These are phyloP conservation scores for Chlamydomonas eustigma DNA, from an alignment of 139 green algal genomes.

Conservation along the genomic window DNA sequence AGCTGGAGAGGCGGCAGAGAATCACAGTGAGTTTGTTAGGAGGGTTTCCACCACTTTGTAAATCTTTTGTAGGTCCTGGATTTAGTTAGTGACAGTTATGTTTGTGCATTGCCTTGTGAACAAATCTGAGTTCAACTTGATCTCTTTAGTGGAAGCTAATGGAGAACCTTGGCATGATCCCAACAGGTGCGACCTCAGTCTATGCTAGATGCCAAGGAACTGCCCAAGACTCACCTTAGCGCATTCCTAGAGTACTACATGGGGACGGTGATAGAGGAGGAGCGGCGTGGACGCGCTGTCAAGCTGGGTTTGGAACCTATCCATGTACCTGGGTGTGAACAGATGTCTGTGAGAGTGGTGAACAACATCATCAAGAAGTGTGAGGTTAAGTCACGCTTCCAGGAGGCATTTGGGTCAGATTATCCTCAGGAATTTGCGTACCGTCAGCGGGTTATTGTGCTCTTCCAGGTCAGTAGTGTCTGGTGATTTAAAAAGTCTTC, in stretches of 20 bases:
- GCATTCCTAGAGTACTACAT: constrained; percentile 65
- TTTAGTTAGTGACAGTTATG: too few relatives aligned
- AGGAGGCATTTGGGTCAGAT: constrained; percentile 18
- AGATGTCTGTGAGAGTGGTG: constrained; percentile 89
- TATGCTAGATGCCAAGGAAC: constrained; percentile 85
- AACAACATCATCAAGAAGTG: constrained; percentile 89
- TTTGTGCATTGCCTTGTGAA: too few relatives aligned
- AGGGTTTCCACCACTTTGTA: too few relatives aligned
- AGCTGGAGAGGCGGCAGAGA: constrained; percentile 38
- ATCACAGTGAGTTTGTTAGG: constrained; percentile 29
- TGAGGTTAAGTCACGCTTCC: constrained; percentile 68
- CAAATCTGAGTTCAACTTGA: too few relatives aligned
- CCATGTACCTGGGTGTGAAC: constrained; percentile 57
- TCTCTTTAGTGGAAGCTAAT: too few relatives aligned
- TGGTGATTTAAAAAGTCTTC: too few relatives aligned
- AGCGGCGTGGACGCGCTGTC: constrained; percentile 22
- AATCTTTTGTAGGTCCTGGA: too few relatives aligned
- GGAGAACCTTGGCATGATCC: too few relatives aligned
- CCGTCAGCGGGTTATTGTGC: constrained; percentile 88
- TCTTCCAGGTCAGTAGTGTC: constrained; percentile 97
- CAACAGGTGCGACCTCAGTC: constrained; percentile 66
- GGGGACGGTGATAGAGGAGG: constrained; percentile 32
- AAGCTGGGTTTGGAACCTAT: constrained; percentile 31
- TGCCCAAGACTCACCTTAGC: constrained; percentile 75
- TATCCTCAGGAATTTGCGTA: constrained; percentile 81